These are phyloP conservation scores for Trifolium dubium DNA, from an alignment of 306 rosid genomes.

Conservation along the genomic window DNA sequence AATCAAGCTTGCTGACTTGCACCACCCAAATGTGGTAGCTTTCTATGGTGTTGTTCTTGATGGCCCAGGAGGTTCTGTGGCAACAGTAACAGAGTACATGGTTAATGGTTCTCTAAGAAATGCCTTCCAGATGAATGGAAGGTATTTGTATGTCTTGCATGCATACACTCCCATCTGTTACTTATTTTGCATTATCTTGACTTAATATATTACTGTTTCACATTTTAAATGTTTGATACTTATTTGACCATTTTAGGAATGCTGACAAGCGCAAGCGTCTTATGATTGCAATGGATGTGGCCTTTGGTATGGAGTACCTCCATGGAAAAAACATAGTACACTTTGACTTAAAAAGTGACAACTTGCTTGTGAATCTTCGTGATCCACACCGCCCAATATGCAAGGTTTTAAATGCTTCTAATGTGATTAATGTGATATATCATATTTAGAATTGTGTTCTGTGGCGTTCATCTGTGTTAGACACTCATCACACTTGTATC, in stretches of 20 bases:
- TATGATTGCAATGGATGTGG: constrained; percentile 94
- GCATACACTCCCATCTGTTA: background rate
- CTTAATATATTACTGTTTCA: background rate
- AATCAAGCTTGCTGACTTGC: constrained; percentile 91
- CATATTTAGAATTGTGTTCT: constrained; percentile 29
- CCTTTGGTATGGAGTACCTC: constrained; percentile 96
- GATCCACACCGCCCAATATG: constrained; percentile 96
- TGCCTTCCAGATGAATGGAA: constrained; percentile 82
- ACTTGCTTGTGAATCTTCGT: constrained; percentile 89
- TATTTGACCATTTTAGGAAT: constrained; percentile 55
- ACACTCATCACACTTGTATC: constrained; percentile 12
- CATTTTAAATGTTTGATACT: constrained; percentile 25
- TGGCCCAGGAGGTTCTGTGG: constrained; percentile 89
- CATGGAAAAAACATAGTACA: constrained; percentile 95
- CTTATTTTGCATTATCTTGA: constrained; percentile 23
- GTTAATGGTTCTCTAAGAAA: constrained; percentile 88
- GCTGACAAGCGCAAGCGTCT: constrained; percentile 87
- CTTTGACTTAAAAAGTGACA: constrained; percentile 97
- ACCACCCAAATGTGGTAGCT: constrained; percentile 96
- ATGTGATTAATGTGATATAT: constrained; percentile 8
- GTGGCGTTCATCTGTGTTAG: constrained; percentile 20
- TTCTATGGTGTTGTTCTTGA: constrained; percentile 94
- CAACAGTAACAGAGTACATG: constrained; percentile 96
- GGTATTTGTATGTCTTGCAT: constrained; percentile 51
- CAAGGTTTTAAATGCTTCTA: constrained; percentile 62